Conservation (phyloP, 495 filamentous ascomycete species). For the Gamarada debralockiae region DNA sequence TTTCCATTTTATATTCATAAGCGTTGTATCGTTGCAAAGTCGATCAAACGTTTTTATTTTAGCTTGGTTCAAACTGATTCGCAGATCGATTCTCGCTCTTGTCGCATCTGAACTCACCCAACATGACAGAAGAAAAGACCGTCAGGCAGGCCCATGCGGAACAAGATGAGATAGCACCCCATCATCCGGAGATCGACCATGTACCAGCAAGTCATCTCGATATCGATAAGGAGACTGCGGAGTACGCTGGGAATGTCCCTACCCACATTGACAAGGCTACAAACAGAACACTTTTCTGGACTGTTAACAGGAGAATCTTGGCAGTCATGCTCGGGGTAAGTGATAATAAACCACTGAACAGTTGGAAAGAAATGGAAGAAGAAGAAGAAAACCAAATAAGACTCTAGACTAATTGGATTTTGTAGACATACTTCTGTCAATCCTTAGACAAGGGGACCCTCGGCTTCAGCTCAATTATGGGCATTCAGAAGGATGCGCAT, state of each 20-base stretch:
- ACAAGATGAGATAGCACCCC: background rate
- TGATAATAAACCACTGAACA: background rate
- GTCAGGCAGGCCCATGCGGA: background rate
- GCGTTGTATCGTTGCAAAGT: too few relatives aligned
- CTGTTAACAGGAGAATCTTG: constrained; percentile 23
- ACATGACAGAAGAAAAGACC: background rate
- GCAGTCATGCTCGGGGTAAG: constrained; percentile 20
- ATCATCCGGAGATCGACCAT: background rate
- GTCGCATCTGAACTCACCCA: too few relatives aligned
- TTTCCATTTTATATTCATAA: too few relatives aligned
- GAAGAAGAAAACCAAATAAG: too few relatives aligned
- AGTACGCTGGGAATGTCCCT: background rate
- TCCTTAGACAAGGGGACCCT: constrained; percentile 40
- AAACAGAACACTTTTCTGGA: constrained; percentile 34
- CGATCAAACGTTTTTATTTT: too few relatives aligned
- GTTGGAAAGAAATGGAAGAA: background rate
- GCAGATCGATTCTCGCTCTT: too few relatives aligned
- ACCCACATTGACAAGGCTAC: constrained; percentile 38
- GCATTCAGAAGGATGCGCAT: constrained; percentile 41
- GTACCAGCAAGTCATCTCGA: background rate
- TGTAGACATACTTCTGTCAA: constrained; percentile 20
- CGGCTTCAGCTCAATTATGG: constrained; percentile 53
- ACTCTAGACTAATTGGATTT: too few relatives aligned
- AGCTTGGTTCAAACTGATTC: too few relatives aligned
- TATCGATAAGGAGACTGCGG: constrained; percentile 6